Conservation (phyloP, 495 filamentous ascomycete species). For the Aspergillus egyptiacus region DNA sequence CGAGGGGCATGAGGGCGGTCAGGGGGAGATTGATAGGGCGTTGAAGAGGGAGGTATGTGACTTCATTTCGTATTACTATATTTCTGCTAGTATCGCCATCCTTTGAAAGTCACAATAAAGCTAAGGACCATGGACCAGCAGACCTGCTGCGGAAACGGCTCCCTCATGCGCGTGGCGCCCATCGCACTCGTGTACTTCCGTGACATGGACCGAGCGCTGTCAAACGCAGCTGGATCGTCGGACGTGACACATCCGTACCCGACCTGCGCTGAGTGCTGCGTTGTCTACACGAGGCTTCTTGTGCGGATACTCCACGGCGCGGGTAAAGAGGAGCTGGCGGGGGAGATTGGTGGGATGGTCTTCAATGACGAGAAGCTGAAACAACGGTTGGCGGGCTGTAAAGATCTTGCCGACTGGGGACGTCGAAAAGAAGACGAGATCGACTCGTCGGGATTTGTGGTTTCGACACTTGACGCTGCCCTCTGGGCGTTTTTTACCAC, state of each 20-base stretch:
- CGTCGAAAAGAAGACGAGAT: slow-evolving; percentile 18
- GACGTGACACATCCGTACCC: slow-evolving; percentile 36
- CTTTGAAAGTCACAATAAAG: not conserved
- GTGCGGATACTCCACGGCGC: slow-evolving; percentile 4
- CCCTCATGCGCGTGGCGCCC: slow-evolving; percentile 41
- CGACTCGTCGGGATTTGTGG: slow-evolving; percentile 38
- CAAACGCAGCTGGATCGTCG: slow-evolving; percentile 25
- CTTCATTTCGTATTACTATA: not conserved
- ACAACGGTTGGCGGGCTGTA: slow-evolving; percentile 19
- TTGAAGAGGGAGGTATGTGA: not conserved
- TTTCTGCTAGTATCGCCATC: not conserved
- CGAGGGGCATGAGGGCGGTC: slow-evolving; percentile 4
- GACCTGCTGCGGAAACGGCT: slow-evolving; percentile 36
- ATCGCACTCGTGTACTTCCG: slow-evolving; percentile 30
- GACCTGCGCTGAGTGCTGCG: slow-evolving; percentile 37
- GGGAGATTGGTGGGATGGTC: not conserved
- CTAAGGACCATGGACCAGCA: no score
- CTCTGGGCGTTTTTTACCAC: slow-evolving; percentile 44
- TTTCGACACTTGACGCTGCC: slow-evolving; percentile 41
- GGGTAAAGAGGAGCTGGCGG: slow-evolving; percentile 15
- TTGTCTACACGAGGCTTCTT: slow-evolving; percentile 31
- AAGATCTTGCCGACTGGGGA: slow-evolving; percentile 17
- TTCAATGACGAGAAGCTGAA: slow-evolving; percentile 7
- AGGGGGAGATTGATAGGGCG: slow-evolving; percentile 4
- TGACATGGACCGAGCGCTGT: slow-evolving; percentile 16